Percentiles rank a stretch among this genome's conserved stretches.
These are phyloP conservation scores for Blastocystis sp. DNA, from an alignment of 352 stramenopile species.

Conservation along the genomic window DNA sequence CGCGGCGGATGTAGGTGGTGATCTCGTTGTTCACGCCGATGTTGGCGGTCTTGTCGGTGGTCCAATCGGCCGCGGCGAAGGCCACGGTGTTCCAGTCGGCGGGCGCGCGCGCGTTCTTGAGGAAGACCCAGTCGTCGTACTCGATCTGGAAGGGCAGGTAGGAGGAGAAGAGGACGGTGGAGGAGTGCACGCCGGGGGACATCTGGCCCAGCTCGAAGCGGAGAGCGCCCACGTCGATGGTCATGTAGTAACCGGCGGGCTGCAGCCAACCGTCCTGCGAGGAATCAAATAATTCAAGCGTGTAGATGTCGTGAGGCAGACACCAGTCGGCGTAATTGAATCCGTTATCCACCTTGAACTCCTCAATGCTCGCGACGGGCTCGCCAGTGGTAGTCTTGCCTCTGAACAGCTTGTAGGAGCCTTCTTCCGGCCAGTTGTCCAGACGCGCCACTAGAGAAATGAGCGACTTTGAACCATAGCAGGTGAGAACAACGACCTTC, in stretches of 20 bases:
- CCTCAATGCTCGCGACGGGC: neutral
- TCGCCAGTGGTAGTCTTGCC: neutral
- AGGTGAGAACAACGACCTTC: no score
- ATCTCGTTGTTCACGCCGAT: neutral
- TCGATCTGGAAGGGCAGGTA: neutral
- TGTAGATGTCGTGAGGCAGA: no score
- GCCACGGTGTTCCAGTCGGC: neutral
- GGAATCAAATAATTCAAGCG: slow-evolving; percentile 27
- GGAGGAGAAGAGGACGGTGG: neutral
- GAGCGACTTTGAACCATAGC: no score
- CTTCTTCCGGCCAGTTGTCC: no score
- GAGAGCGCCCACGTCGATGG: slow-evolving; percentile 29
- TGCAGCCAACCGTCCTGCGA: slow-evolving; percentile 15
- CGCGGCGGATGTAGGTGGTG: slow-evolving; percentile 13
- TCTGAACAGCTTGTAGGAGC: no score
- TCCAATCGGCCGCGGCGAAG: slow-evolving; percentile 22
- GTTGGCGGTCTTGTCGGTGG: neutral
- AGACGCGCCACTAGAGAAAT: no score
- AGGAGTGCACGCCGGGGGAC: neutral
- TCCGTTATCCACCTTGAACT: slow-evolving; percentile 16
- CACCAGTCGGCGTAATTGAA: neutral
- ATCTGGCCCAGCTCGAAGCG: neutral
- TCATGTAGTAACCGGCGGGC: slow-evolving; percentile 22
- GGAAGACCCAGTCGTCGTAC: neutral
- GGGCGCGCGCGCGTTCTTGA: neutral